Base-by-base conservation (phyloP, 352 stramenopile genomes). In the Nothophytophthora sp. region DNA sequence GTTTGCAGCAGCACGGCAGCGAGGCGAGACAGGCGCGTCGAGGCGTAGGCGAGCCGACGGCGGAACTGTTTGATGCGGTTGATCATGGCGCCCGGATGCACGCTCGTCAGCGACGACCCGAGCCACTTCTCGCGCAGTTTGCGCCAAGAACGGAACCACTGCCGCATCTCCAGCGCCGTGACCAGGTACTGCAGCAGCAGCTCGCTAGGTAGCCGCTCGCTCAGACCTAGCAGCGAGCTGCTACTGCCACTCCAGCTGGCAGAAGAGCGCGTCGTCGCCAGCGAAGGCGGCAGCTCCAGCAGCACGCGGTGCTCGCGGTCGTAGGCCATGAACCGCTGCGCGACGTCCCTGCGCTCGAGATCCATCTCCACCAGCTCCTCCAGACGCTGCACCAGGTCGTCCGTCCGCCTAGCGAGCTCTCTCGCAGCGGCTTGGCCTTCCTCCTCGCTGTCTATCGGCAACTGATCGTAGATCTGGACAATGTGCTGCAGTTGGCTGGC, bases 11-110 rank as follows among this genome's bases (percentile, higher is more conserved):
- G 44, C 10, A 42, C 30, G 2, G 45, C 32, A 3, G 52, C 55
- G 5, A 77, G 56, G 0, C 60, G 50, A 10, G 38, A 53, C 9
- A 90, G 28, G 1, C 58, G 55, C 20, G 57, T 63, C 8, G 72
- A 70, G 1, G 76, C 70, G 23, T 71, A 63, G 8, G 55, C 51
- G 12, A 90, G 30, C 18, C 79, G 67, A 2, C 76, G 71, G 29
- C 70, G 66, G 25, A 87, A 88, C 39, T 84, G 76, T 33, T 77
- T 81, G 6, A 88, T 64, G 20, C 74, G 70, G 33, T 73, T 82
- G 12, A 81, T 49, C n/a, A 88, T 68, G 1, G 68, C 57, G 18
- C 60, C 70, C 16, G 73, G 61, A 47, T 88, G 76, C 5, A 87
- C 48, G 5, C 51, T 51, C 9, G 58, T 35, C 3, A 90, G 32